These are phyloP conservation scores for Geosmithia flava DNA, from an alignment of 2,329 filamentous ascomycete genomes.

Conservation along the genomic window DNA sequence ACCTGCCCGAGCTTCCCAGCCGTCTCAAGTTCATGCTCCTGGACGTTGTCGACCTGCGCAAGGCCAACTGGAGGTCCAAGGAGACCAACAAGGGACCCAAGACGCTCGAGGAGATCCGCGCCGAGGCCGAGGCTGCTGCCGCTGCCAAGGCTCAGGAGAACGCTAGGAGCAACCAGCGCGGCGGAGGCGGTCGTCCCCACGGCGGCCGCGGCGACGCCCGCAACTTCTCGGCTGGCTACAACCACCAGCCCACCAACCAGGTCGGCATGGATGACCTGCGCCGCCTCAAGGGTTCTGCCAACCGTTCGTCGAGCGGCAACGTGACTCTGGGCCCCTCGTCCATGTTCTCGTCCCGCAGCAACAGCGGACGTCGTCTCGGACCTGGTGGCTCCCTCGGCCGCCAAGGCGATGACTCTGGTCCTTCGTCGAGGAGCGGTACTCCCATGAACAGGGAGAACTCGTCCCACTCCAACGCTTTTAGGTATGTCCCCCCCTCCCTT, in stretches of 20 bases:
- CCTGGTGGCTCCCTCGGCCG: conserved; percentile 62
- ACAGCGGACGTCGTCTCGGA: conserved; percentile 73
- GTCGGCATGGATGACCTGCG: conserved; percentile 87
- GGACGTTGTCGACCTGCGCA: conserved; percentile 81
- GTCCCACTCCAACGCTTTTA: conserved; percentile 81
- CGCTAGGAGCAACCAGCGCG: conserved; percentile 48
- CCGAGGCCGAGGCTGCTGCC: conserved; percentile 59
- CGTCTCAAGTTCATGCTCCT: conserved; percentile 94
- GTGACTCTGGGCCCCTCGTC: conserved; percentile 68
- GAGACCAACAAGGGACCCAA: conserved; percentile 90
- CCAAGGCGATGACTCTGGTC: conserved; percentile 71
- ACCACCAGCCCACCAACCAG: conserved; percentile 67
- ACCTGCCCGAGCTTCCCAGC: conserved; percentile 70
- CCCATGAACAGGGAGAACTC: conserved; percentile 42
- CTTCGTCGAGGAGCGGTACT: conserved; percentile 81
- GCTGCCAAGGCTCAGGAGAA: conserved; percentile 72
- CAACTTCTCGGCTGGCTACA: conserved; percentile 63
- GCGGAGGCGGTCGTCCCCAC: conserved; percentile 52
- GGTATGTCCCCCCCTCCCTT: conserved; percentile 46
- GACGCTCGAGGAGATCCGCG: conserved; percentile 86
- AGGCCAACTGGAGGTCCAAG: conserved; percentile 70
- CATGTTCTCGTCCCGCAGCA: conserved; percentile 80
- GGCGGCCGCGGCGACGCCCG: conserved; percentile 80
- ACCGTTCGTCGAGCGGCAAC: conserved; percentile 49
- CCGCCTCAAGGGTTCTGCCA: conserved; percentile 56